Evolutionary conservation across 2,329 filamentous ascomycete genomes (phyloP), one percentile per base, ranked within the genome.

Genomic region (Cyclaneusma minus): DNA sequence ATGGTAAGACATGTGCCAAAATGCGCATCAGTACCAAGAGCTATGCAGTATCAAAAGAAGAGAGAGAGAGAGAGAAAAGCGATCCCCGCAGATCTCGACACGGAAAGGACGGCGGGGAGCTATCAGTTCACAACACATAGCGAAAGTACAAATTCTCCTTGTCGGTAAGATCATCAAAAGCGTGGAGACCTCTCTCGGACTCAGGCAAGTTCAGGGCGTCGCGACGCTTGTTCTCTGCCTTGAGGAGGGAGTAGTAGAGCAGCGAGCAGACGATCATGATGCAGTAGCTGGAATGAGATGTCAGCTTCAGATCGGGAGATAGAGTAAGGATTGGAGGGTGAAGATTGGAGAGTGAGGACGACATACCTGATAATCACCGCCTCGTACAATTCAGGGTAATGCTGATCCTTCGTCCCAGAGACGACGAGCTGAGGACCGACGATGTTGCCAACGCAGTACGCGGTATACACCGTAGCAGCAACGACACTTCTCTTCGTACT

Each of bases 401-500:
- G 78, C 24, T 62, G 44, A 0, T 44, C 50, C 36, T 74, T 74
- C 1, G 69, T 73, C 47, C 76, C 55, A n/a, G 63, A 71, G 38
- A 66, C 67, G 21, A 83, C 64, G 20, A 83, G 55, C 49, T 79
- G 74, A 3, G 78, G 78, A 0, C 77, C 77, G 13, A 83, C 68
- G 26, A 84, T 83, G 38, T 83, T 83, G 2, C 77, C 68, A 5
- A 83, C 69, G 29, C 74, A 79, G 42, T 83, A 83, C 1, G 73
- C 75, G 0, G 80, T 73, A 35, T 83, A 84, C 2, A 80, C 74
- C 0, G 71, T 70, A 0, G 72, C 70, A 0, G 77, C 73, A 60
- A 78, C 81, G 40, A 77, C 72, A 35, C 70, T 77, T 56, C 83
- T 83, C 54, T 84, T 84, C 0, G 77, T 83, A 13, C 77, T 65